Conservation (phyloP, 306 rosid genomes). For the Adenanthera pavonina region DNA sequence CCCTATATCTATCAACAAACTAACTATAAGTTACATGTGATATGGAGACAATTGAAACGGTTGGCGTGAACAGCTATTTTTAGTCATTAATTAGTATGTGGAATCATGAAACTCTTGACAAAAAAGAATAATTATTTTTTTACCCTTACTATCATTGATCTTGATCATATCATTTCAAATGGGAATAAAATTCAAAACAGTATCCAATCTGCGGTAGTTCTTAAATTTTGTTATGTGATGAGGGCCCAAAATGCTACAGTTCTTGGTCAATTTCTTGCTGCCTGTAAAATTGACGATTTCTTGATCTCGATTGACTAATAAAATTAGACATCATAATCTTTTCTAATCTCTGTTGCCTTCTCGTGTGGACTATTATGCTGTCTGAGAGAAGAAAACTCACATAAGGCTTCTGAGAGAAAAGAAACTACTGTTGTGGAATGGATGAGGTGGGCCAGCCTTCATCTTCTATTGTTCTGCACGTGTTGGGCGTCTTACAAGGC, state of each 20-base stretch:
- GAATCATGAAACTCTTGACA: neutral
- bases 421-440: neutral
- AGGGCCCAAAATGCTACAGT: too few relatives aligned
- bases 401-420: neutral
- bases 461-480: neutral
- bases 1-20: too few relatives aligned
- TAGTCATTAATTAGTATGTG: neutral
- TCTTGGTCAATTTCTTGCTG: too few relatives aligned
- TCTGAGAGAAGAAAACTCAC: neutral
- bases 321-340: too few relatives aligned
- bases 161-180: neutral
- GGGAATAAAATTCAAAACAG: neutral
- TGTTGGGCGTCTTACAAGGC: neutral
- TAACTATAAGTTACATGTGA: too few relatives aligned
- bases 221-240: neutral
- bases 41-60: neutral
- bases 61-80: neutral
- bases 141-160: too few relatives aligned
- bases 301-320: too few relatives aligned
- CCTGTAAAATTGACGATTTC: too few relatives aligned
- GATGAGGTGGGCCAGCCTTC: conserved; percentile 3
- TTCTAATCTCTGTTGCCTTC: neutral
- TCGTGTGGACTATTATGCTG: neutral
- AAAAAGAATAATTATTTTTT: too few relatives aligned
- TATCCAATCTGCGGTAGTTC: neutral